Evolutionary conservation across 306 rosid genomes (phyloP).

Genomic region (Fragaria vesca): DNA sequence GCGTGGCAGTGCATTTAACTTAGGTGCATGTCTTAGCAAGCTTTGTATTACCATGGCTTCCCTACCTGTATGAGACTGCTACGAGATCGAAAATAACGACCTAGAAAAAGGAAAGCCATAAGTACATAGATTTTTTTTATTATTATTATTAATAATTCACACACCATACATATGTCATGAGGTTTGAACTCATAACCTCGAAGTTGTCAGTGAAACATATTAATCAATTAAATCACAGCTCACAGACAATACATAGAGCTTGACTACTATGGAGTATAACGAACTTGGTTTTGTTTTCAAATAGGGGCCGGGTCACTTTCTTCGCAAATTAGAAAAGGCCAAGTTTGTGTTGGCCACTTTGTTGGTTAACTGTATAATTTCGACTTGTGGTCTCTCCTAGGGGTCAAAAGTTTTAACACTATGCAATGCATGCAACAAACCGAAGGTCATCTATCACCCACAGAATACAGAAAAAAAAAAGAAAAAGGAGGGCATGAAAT

Average conservation of each 20-base stretch:
- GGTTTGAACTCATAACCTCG: not conserved
- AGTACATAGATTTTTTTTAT: not conserved
- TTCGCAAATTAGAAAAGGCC: not conserved
- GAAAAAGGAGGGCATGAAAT: not conserved
- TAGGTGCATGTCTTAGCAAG: not conserved
- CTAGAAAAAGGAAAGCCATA: not conserved
- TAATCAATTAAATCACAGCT: too few relatives aligned
- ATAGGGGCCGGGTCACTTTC: not conserved
- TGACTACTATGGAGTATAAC: not conserved
- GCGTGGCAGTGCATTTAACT: not conserved
- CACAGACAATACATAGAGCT: not conserved
- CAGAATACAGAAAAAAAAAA: not conserved
- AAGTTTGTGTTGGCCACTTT: not conserved
- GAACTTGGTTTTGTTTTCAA: not conserved
- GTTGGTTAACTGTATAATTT: conserved; percentile 13
- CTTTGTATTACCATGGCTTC: not conserved
- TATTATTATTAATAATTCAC: too few relatives aligned
- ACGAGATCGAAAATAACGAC: not conserved
- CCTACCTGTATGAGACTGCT: not conserved
- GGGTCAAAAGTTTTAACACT: not conserved
- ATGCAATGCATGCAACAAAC: conserved; percentile 23
- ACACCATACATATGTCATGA: not conserved
- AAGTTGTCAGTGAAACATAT: too few relatives aligned
- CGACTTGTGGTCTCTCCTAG: not conserved
- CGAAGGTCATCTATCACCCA: conserved; percentile 21